Evolutionary conservation across 352 stramenopile genomes (phyloP), one percentile per base, ranked within the genome.

Genomic region (Globisporangium takayamanum): DNA sequence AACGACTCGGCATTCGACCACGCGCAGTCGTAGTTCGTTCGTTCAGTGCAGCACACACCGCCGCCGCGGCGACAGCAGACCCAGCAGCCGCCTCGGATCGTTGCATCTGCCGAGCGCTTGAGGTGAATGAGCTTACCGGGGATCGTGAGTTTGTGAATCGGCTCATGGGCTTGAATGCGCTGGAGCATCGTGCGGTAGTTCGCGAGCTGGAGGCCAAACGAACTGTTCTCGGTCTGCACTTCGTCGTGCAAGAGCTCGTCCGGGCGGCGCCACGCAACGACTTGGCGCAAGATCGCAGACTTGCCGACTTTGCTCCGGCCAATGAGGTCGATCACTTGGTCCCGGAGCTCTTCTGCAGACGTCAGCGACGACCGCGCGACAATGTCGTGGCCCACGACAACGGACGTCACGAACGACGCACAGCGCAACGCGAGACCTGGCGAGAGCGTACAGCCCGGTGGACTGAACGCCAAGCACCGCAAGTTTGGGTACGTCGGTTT

Each of bases 141-240:
- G n/a, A 93, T 83, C 47, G 79, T 87, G 37, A 92, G 68, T 60
- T 88, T 75, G 59, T 88, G 68, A 52, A 93, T 92, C 30, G 83
- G 85, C 64, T 95, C 83, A 1, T 78, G 81, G 18, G 70, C 76
- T 58, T 93, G 85, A 45, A 95, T 93, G 3, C 81, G 81, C 66
- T 84, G 79, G 12, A 95, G 59, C 83, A 93, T 95, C 12, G 83
- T 92, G 22, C 80, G 75, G 62, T 95, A 93, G 59, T 91, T 92
- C 1, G 73, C 70, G 10, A 94, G 60, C 41, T 92, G 82, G 5
- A 68, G 55, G 5, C 79, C 76, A 50, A 92, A 92, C 0, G 74
- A 62, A 1, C 66, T 78, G 30, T 44, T 55, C 30, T 68, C 54
- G 22, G 55, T 10, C 6, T 46, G n/a, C 0, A 67, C 52, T 8